phyloP scores from a whole-genome alignment of 2,329 filamentous ascomycete species.

The Talaromyces atroroseus region DNA sequence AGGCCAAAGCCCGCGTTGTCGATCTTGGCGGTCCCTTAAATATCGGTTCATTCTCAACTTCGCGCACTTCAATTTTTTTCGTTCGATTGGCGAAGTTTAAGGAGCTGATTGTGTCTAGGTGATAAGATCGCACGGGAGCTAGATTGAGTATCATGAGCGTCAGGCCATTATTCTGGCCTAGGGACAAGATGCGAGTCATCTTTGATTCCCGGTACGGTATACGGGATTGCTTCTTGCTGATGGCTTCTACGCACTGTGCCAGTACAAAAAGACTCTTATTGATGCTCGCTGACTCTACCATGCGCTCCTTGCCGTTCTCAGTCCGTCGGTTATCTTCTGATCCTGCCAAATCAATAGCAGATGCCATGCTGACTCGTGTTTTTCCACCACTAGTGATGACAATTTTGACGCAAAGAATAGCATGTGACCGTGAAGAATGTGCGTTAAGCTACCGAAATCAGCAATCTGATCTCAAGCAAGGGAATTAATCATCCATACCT shows the following conservation, averaged over 20 bases:
- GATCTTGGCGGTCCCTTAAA: conserved; percentile 68
- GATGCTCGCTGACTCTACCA: conserved; percentile 94
- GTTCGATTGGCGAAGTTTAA: conserved; percentile 92
- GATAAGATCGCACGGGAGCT: conserved; percentile 84
- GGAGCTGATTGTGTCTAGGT: conserved; percentile 87
- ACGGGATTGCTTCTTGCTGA: conserved; percentile 66
- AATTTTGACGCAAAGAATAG: conserved; percentile 84
- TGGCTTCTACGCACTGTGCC: conserved; percentile 92
- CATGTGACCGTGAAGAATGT: conserved; percentile 83
- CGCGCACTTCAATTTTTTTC: conserved; percentile 91
- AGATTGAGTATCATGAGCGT: conserved; percentile 97
- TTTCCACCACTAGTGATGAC: conserved; percentile 66
- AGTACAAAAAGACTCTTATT: conserved; percentile 96
- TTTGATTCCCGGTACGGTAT: conserved; percentile 94
- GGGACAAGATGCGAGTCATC: conserved; percentile 88
- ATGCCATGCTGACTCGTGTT: conserved; percentile 73
- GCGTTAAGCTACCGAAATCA: conserved; percentile 62
- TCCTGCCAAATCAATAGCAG: conserved; percentile 89
- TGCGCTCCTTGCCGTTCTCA: conserved; percentile 84
- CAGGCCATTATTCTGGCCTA: conserved; percentile 91
- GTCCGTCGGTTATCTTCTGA: conserved; percentile 94
- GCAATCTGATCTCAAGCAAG: neutral
- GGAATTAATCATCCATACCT: conserved; percentile 40
- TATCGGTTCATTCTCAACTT: conserved; percentile 91
- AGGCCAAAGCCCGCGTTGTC: conserved; percentile 34